Conservation (phyloP, 106 monocot species). For the Iris macrosiphon region DNA sequence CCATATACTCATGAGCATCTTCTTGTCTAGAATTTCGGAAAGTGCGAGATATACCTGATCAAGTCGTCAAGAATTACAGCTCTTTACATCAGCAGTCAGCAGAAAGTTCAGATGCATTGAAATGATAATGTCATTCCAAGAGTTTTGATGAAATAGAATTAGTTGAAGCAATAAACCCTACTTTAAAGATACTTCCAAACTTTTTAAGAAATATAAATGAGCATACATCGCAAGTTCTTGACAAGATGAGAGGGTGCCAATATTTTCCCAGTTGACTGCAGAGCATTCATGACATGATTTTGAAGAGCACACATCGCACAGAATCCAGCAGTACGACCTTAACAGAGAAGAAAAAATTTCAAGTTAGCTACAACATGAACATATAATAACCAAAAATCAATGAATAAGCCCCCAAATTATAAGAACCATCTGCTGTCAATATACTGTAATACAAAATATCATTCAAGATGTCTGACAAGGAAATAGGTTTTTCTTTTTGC, state of each 20-base stretch:
- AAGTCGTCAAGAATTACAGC: constrained; percentile 20
- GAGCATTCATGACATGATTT: constrained; percentile 87
- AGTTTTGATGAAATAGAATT: background rate
- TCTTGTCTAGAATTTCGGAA: constrained; percentile 90
- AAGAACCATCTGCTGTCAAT: too few species aligned
- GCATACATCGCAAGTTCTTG: constrained; percentile 88
- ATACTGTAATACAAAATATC: too few species aligned
- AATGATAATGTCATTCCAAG: too few species aligned
- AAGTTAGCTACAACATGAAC: too few species aligned
- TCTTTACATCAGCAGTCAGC: background rate
- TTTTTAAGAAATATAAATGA: background rate
- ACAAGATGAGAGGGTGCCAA: constrained; percentile 74
- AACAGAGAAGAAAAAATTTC: constrained; percentile 11
- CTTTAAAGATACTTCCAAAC: background rate
- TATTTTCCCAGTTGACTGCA: constrained; percentile 91
- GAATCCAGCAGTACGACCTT: constrained; percentile 88
- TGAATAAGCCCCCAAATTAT: too few species aligned
- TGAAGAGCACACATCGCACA: constrained; percentile 97
- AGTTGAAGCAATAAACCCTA: background rate
- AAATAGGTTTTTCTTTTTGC: too few species aligned
- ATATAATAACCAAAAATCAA: too few species aligned
- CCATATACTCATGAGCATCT: constrained; percentile 99
- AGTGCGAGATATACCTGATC: constrained; percentile 77
- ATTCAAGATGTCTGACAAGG: too few species aligned
- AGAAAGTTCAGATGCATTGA: too few species aligned